These are phyloP conservation scores for Penicillium oxalicum DNA, from an alignment of 2,329 filamentous ascomycete species.

Conservation along the genomic window DNA sequence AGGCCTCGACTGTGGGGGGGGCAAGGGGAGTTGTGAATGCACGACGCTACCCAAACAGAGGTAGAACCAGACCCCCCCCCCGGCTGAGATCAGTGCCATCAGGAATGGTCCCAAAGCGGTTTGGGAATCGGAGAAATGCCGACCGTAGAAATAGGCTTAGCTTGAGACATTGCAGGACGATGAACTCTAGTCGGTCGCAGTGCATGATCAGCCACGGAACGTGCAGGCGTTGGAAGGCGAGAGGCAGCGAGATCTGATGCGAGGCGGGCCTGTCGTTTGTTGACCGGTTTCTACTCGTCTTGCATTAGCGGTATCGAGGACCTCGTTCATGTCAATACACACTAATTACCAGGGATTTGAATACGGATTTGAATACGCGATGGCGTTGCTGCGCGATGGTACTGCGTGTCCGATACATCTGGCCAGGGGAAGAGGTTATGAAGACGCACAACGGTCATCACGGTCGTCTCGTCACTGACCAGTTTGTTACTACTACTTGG, in stretches of 20 bases:
- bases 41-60: no score
- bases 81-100: not conserved
- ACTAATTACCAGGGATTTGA: not conserved
- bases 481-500: no score
- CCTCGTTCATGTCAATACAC: not conserved
- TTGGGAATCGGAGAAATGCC: slow-evolving; percentile 14
- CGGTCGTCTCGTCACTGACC: no score
- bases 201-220: slow-evolving; percentile 17
- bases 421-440: no score
- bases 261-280: slow-evolving; percentile 5
- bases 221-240: slow-evolving; percentile 11
- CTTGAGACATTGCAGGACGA: slow-evolving; percentile 5
- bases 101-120: slow-evolving; percentile 5
- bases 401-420: no score
- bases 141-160: slow-evolving; percentile 10
- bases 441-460: no score
- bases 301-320: slow-evolving; percentile 20
- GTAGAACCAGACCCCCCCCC: no score
- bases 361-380: not conserved
- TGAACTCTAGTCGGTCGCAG: slow-evolving; percentile 14
- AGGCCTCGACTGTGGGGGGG: no score
- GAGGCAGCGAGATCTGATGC: slow-evolving; percentile 18
- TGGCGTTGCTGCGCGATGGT: no score
- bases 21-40: no score
- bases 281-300: slow-evolving; percentile 10